Evolutionary conservation across 192 early-diverging fungal genomes (phyloP).

Genomic region (Entomortierella chlamydospora): DNA sequence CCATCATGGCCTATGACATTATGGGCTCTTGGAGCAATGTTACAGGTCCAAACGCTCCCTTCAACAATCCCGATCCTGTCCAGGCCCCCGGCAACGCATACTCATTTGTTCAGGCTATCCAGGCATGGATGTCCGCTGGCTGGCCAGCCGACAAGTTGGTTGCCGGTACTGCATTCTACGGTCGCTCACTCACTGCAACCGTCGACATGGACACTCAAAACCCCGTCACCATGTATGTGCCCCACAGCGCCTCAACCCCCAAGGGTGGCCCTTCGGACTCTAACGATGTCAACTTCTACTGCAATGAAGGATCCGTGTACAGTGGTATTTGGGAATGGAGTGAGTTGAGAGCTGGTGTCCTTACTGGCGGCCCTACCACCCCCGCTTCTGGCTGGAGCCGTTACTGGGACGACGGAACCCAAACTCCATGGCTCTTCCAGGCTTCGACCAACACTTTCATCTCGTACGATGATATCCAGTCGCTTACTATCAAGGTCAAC

Average conservation of each 20-base stretch:
- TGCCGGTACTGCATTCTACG: constrained; percentile 72
- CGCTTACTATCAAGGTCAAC: constrained; percentile 69
- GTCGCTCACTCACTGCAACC: constrained; percentile 55
- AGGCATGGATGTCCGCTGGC: constrained; percentile 63
- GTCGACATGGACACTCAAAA: constrained; percentile 32
- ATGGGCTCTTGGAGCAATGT: constrained; percentile 36
- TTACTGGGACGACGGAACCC: constrained; percentile 70
- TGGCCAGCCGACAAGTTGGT: constrained; percentile 70
- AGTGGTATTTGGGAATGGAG: constrained; percentile 73
- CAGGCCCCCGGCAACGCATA: constrained; percentile 42
- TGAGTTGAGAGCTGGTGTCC: constrained; percentile 62
- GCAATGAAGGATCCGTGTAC: constrained; percentile 56
- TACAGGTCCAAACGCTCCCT: constrained; percentile 61
- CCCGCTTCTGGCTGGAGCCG: constrained; percentile 62
- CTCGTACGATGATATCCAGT: constrained; percentile 81
- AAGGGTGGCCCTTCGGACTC: constrained; percentile 65
- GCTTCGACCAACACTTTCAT: constrained; percentile 66
- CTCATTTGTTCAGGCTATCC: constrained; percentile 61
- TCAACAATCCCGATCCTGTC: constrained; percentile 32
- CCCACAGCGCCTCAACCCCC: constrained; percentile 51
- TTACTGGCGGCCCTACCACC: constrained; percentile 36
- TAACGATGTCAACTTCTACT: constrained; percentile 61
- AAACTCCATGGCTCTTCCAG: constrained; percentile 82
- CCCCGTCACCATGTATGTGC: constrained; percentile 20
- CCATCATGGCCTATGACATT: constrained; percentile 50